Conservation (phyloP, 2,329 filamentous ascomycete genomes). For the Claviceps paspali region DNA sequence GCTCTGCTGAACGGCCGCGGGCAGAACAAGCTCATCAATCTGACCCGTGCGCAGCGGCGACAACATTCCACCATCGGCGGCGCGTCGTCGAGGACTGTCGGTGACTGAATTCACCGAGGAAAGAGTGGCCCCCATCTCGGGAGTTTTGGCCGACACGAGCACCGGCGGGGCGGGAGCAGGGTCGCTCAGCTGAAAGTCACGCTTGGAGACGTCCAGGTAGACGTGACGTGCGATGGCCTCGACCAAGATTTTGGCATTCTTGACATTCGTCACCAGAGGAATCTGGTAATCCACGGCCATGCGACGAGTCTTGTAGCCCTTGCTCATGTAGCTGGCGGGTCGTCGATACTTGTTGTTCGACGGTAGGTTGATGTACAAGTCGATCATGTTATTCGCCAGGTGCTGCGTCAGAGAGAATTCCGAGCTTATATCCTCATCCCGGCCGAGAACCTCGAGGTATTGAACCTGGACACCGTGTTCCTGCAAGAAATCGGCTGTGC, state of each 20-base stretch:
- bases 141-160: slow-evolving; percentile 43
- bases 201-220: slow-evolving; percentile 63
- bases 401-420: slow-evolving; percentile 97
- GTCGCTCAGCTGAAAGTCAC: slow-evolving; percentile 88
- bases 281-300: slow-evolving; percentile 98
- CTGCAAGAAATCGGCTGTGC: slow-evolving; percentile 91
- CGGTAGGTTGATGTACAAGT: slow-evolving; percentile 98
- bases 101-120: slow-evolving; percentile 19
- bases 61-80: slow-evolving; percentile 13
- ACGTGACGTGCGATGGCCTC: slow-evolving; percentile 88
- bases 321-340: slow-evolving; percentile 96
- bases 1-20: slow-evolving; percentile 34
- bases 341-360: slow-evolving; percentile 95
- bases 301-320: slow-evolving; percentile 87
- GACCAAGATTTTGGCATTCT: slow-evolving; percentile 94
- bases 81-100: slow-evolving; percentile 21
- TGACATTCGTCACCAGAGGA: slow-evolving; percentile 93
- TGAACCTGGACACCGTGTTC: slow-evolving; percentile 86
- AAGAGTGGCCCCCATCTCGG: slow-evolving; percentile 38
- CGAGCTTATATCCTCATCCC: slow-evolving; percentile 72
- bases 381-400: slow-evolving; percentile 93
- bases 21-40: slow-evolving; percentile 30
- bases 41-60: slow-evolving; percentile 12
- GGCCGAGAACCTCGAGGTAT: slow-evolving; percentile 75
- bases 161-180: slow-evolving; percentile 56